Base-by-base conservation (phyloP, 2,329 filamentous ascomycete species). In the Fusarium pilosicola region DNA sequence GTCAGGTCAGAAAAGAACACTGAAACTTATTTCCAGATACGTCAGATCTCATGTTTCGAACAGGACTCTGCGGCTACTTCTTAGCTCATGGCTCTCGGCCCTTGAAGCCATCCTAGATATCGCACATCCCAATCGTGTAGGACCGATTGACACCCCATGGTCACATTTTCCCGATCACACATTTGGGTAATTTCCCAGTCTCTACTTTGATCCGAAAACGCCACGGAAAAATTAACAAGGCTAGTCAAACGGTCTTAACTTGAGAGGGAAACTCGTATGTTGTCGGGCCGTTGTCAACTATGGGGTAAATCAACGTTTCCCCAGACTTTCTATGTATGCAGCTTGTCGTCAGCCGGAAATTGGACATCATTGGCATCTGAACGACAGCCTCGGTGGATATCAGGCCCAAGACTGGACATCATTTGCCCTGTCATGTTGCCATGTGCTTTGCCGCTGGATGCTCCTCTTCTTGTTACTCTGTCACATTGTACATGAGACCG, bases 61-160 rank as follows among this genome's bases (percentile, higher is more conserved):
- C 42, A 54, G 42, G 42, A 49, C n/a, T 26, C 28, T 28, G 36
- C 26, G 38, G 65, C 32, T 49, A 42, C 26, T 28, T 32, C 44
- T 48, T 36, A 57, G 42, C 39, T 54, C 49, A 49, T 57, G n/a
- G 48, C 36, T 48, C 45, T 55, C 38, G 28, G 56, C 44, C 52
- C 57, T 41, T 28, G 22, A 67, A 68, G 62, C 71, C 45, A 64
- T 71, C 62, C 41, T 45, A 38, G 49, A 41, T 56, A 45, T 70
- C n/a, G 30, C 49, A 52, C 61, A 58, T 60, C 60, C 49, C 55
- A 60, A 42, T 46, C 32, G 36, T 54, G 52, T 68, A 74, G 67
- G 71, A 72, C 71, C 67, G 62, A 74, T 65, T 74, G 48, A 58
- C 62, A 58, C 41, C 51, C 62, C 41, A 68, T 55, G 55, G 54